Conservation (phyloP, 768 basidiomycete species). For the Tylopilus sp. region DNA sequence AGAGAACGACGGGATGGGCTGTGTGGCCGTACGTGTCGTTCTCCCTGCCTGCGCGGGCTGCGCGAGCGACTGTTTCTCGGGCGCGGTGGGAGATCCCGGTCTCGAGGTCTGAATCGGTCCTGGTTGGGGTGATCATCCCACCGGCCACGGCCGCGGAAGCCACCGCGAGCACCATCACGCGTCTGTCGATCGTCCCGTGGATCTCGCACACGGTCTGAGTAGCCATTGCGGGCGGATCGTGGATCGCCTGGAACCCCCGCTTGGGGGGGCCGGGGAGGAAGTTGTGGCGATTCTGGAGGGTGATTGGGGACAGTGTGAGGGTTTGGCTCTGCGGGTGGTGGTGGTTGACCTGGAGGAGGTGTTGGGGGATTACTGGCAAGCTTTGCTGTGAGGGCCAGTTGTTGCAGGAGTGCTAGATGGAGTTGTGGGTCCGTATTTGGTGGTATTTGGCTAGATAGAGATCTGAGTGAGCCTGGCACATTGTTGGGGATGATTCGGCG, state of each 20-base stretch:
- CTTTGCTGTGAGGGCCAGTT: slow-evolving; percentile 63
- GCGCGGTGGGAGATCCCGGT: slow-evolving; percentile 39
- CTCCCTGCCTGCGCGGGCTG: slow-evolving; percentile 64
- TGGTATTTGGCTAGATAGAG: slow-evolving; percentile 52
- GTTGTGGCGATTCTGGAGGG: slow-evolving; percentile 23
- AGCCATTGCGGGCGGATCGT: slow-evolving; percentile 30
- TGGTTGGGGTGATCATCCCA: slow-evolving; percentile 57
- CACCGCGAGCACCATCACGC: slow-evolving; percentile 54
- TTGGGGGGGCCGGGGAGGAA: not conserved
- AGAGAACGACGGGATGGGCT: slow-evolving; percentile 57
- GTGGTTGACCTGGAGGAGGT: slow-evolving; percentile 24
- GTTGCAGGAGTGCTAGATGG: slow-evolving; percentile 70
- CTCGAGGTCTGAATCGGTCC: slow-evolving; percentile 43
- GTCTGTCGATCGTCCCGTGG: slow-evolving; percentile 44
- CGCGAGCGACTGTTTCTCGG: slow-evolving; percentile 64
- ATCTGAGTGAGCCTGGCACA: not conserved
- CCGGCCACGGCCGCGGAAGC: slow-evolving; percentile 59
- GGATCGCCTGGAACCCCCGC: slow-evolving; percentile 33
- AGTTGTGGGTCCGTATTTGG: slow-evolving; percentile 50
- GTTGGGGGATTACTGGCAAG: slow-evolving; percentile 31
- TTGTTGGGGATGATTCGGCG: slow-evolving; percentile 18
- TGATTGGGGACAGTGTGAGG: not conserved
- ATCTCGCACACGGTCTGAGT: slow-evolving; percentile 43
- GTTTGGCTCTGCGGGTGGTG: slow-evolving; percentile 23
- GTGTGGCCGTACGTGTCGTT: slow-evolving; percentile 49